Evolutionary conservation across 768 basidiomycete genomes (phyloP).

Genomic region (Agrocybe pediades): DNA sequence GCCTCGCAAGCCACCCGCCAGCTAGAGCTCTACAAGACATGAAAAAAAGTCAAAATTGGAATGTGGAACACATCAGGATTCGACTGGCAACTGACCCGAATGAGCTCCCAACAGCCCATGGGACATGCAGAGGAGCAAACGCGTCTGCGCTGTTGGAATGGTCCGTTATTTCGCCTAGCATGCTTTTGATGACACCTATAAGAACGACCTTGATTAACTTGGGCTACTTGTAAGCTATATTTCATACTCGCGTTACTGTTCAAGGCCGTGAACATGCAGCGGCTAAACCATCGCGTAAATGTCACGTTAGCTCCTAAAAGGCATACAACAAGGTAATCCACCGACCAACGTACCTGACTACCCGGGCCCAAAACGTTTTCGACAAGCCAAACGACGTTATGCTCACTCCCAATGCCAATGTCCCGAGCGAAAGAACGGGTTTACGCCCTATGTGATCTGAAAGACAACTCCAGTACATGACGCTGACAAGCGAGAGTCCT

Average conservation of each 20-base stretch:
- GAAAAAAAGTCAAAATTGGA: not conserved
- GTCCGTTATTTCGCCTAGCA: conserved; percentile 61
- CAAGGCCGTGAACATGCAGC: conserved; percentile 56
- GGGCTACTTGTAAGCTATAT: not conserved
- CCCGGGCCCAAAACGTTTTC: conserved; percentile 52
- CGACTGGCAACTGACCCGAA: conserved; percentile 22
- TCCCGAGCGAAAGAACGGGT: conserved; percentile 58
- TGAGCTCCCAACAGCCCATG: conserved; percentile 28
- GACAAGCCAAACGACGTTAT: conserved; percentile 65
- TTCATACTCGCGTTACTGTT: conserved; percentile 38
- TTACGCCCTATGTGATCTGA: conserved; percentile 66
- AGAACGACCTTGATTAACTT: conserved; percentile 23
- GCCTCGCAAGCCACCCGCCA: conserved; percentile 25
- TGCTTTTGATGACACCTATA: conserved; percentile 37
- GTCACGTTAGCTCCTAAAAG: not conserved
- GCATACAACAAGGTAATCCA: no score
- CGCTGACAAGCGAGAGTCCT: conserved; percentile 55
- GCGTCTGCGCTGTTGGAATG: conserved; percentile 42
- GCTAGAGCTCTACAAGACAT: conserved; percentile 19
- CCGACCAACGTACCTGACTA: conserved; percentile 41
- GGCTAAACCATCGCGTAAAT: conserved; percentile 22
- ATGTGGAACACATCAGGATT: no score
- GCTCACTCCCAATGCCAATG: conserved; percentile 53
- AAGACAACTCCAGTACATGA: conserved; percentile 63
- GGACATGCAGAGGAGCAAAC: conserved; percentile 29